These are phyloP conservation scores for Botryosphaeria dothidea DNA, from an alignment of 2,329 filamentous ascomycete species.

Conservation along the genomic window DNA sequence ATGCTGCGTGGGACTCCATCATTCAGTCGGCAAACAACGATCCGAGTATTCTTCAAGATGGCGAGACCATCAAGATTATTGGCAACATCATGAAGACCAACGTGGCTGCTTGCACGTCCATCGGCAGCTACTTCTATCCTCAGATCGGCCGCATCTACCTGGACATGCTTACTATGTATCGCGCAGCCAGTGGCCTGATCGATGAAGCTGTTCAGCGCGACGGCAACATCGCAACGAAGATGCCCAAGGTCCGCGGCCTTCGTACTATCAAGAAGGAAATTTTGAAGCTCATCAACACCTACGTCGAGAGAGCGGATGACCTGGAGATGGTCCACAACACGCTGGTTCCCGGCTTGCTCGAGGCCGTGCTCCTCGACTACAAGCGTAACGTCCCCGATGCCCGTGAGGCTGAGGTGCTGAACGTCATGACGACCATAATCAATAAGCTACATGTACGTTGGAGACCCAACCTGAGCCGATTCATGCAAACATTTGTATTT, in stretches of 20 bases:
- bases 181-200: slow-evolving; percentile 92
- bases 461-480: slow-evolving; percentile 54
- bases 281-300: slow-evolving; percentile 95
- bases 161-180: slow-evolving; percentile 99
- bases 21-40: slow-evolving; percentile 85
- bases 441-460: slow-evolving; percentile 89
- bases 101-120: slow-evolving; percentile 95
- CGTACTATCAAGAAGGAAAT: slow-evolving; percentile 99
- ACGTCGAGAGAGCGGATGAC: slow-evolving; percentile 97
- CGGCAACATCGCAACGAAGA: slow-evolving; percentile 86
- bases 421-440: slow-evolving; percentile 97
- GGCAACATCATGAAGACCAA: slow-evolving; percentile 99
- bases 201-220: slow-evolving; percentile 87
- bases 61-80: slow-evolving; percentile 96
- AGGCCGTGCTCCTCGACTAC: slow-evolving; percentile 93
- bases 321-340: slow-evolving; percentile 88
- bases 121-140: slow-evolving; percentile 95
- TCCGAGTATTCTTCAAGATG: slow-evolving; percentile 83
- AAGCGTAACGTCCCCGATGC: slow-evolving; percentile 95
- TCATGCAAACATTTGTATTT: slow-evolving; percentile 39
- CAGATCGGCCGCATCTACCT: slow-evolving; percentile 97
- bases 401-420: slow-evolving; percentile 92
- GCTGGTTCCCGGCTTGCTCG: slow-evolving; percentile 93
- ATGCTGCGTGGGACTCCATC: slow-evolving; percentile 92
- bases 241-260: slow-evolving; percentile 91